Conservation (phyloP, 1,284 basidiomycete species). For the Papiliotrema terrestris region DNA sequence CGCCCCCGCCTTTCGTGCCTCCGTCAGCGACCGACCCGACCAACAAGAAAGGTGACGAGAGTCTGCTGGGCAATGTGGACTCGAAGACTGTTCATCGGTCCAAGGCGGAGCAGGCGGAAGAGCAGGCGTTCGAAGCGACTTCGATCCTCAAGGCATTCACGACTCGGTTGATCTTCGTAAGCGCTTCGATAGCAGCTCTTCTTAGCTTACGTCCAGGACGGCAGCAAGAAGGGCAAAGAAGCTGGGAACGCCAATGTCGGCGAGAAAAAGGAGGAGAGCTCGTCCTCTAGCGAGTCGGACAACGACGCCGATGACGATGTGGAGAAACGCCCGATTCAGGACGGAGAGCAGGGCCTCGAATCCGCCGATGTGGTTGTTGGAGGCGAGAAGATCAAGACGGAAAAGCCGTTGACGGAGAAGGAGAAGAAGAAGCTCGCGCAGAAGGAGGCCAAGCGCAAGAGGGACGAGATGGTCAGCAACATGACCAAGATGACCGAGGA, state of each 20-base stretch:
- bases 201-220: conserved; percentile 19
- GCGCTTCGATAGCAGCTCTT: background rate
- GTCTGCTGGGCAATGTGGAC: conserved; percentile 44
- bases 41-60: conserved; percentile 49
- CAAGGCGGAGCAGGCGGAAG: conserved; percentile 50
- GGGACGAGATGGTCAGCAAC: conserved; percentile 47
- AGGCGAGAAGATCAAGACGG: conserved; percentile 28
- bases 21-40: conserved; percentile 50
- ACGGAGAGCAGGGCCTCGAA: conserved; percentile 27
- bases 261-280: conserved; percentile 29
- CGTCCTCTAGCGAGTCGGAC: conserved; percentile 13
- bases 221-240: conserved; percentile 35
- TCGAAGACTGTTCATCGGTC: conserved; percentile 44
- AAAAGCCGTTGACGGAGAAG: conserved; percentile 32
- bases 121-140: conserved; percentile 51
- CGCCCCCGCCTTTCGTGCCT: conserved; percentile 45
- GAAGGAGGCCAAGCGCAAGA: conserved; percentile 46
- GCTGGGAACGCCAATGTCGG: conserved; percentile 48
- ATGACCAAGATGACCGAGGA: conserved; percentile 48
- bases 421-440: conserved; percentile 42
- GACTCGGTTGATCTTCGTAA: conserved; percentile 38
- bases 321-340: conserved; percentile 6
- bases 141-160: conserved; percentile 46
- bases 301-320: conserved; percentile 34
- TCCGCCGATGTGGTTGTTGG: conserved; percentile 32